Conservation (phyloP, 2,329 filamentous ascomycete species). For the Colletotrichum falcatum region DNA sequence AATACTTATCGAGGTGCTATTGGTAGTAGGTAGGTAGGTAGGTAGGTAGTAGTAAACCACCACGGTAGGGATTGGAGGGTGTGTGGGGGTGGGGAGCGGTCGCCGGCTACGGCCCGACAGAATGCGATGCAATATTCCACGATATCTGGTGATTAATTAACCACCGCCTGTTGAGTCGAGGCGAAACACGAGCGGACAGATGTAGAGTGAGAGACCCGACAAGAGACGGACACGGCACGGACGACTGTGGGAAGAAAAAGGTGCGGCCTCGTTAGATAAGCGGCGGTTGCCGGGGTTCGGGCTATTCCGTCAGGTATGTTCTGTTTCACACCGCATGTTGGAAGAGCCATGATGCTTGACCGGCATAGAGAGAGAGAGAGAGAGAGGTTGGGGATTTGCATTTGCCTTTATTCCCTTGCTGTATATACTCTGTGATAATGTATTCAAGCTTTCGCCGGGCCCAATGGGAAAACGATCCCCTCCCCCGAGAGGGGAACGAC, state of each 20-base stretch:
- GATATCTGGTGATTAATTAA: background rate
- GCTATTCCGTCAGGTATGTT: constrained; percentile 14
- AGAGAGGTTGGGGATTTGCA: background rate
- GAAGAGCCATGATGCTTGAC: background rate
- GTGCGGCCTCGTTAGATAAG: constrained; percentile 2
- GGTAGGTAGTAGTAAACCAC: no score
- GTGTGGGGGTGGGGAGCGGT: background rate
- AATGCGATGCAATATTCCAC: background rate
- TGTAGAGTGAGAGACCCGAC: background rate
- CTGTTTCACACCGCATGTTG: constrained; percentile 38
- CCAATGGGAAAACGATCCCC: background rate
- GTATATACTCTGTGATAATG: no score
- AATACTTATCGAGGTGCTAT: no score
- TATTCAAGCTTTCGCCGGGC: background rate
- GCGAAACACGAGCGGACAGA: background rate
- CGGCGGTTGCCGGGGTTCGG: constrained; percentile 16
- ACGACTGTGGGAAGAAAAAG: no score
- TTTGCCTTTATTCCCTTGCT: background rate
- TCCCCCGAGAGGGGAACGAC: background rate
- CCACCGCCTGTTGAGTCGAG: background rate
- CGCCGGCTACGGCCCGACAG: background rate
- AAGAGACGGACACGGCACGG: background rate
- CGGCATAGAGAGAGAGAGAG: background rate
- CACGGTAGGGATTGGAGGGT: background rate
- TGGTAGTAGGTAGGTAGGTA: no score